phyloP scores from a whole-genome alignment of 352 stramenopile genomes.

The Phytophthora quininea region DNA sequence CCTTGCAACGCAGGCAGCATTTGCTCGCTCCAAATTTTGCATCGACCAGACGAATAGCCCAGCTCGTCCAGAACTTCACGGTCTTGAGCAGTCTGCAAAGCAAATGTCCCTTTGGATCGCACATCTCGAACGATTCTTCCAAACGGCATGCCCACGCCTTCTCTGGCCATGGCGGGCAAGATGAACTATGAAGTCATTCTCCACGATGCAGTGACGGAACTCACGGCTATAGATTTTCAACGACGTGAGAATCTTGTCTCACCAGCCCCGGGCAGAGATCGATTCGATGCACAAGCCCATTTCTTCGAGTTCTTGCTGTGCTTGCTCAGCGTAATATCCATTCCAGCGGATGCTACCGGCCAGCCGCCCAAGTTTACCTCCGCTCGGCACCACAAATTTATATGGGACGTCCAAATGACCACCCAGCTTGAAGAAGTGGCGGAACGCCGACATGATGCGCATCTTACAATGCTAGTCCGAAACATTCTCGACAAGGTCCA shows the following conservation, averaged over 20 bases:
- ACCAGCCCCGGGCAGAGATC: conserved; percentile 48
- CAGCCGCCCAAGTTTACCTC: conserved; percentile 37
- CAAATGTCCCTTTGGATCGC: conserved; percentile 22
- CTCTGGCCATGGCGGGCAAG: conserved; percentile 30
- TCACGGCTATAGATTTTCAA: conserved; percentile 28
- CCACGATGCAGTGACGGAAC: conserved; percentile 36
- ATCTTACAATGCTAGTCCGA: conserved; percentile 25
- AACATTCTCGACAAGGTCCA: conserved; percentile 33
- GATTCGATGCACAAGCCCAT: conserved; percentile 34
- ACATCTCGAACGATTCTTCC: conserved; percentile 29
- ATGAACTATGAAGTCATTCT: conserved; percentile 28
- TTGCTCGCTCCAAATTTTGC: conserved; percentile 41
- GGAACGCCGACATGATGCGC: conserved; percentile 32
- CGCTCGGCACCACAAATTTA: conserved; percentile 30
- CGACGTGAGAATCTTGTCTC: conserved; percentile 38
- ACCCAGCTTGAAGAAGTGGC: conserved; percentile 29
- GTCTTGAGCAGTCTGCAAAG: conserved; percentile 38
- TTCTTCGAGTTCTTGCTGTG: conserved; percentile 25
- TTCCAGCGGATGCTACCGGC: conserved; percentile 27
- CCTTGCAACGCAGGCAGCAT: conserved; percentile 43
- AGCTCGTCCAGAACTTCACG: conserved; percentile 38
- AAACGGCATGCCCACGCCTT: conserved; percentile 20
- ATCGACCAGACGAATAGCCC: conserved; percentile 44
- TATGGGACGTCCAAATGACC: conserved; percentile 37
- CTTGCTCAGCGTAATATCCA: conserved; percentile 23